Evolutionary conservation across 2,329 filamentous ascomycete genomes (phyloP), one percentile per base, ranked within the genome.

Genomic region (Scytalidium sp.): DNA sequence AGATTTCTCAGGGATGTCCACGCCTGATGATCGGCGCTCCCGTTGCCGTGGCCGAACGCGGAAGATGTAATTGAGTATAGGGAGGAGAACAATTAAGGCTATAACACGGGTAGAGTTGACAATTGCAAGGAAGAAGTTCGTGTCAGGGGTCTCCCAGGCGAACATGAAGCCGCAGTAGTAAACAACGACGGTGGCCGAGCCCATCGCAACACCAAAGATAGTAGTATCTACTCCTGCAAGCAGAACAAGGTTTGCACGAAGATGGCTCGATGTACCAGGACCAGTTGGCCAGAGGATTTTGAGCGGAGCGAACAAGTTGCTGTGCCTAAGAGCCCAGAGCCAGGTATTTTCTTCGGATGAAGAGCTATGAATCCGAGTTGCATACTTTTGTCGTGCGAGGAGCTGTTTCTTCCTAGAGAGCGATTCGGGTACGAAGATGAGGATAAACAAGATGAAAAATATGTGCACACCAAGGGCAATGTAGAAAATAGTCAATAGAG

Each of bases 161-260:
- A 96, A 97, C 59, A 84, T 80, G 60, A 81, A 87, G 57, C 89
- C 85, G 20, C 84, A 84, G 69, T 97, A 99, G 48, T 96, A 80
- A 49, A 97, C 78, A 19, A 94, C 76, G 29, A 97, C 84, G n/a
- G 85, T 83, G 53, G 90, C 84, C 0, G 84, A 81, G 43, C 92
- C 90, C 78, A 97, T 88, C 7, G 86, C 84, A 0, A 91, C 80
- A 19, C 90, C 87, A 53, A 97, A 87, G 57, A 95, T 80, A 55
- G 90, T 83, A 21, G 87, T 88, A 64, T 97, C 94, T 49, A 92
- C 84, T 5, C 84, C 74, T 2, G 91, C 88, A 8, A 99, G 77
- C 0, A 93, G 71, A 3, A 96, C 25, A n/a, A 99, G 73, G 63
- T 99, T 99, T 47, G 85, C 77, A 15, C 91, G 84, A 23, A 96